Base-by-base conservation (phyloP, 2,329 filamentous ascomycete genomes). In the Gnomoniopsis smithogilvyi region DNA sequence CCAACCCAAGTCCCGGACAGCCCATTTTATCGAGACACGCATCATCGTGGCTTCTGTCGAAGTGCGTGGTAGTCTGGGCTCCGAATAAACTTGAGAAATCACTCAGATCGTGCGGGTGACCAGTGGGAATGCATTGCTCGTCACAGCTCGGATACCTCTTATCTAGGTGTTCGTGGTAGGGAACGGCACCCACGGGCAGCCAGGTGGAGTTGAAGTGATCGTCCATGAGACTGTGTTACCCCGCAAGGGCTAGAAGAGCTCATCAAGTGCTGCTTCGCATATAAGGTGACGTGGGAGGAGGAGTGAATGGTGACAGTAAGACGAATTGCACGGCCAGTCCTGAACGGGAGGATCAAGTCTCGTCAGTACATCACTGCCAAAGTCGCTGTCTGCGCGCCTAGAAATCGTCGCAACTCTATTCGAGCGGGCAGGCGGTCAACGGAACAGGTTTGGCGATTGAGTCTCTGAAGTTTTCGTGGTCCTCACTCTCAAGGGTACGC, bases 21-120 rank as follows among this genome's bases (percentile, higher is more conserved):
- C 61, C 60, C 30, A 22, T 56, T 14, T 58, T 51, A 17, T 59
- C 61, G 22, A 64, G 49, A 50, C 62, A 64, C 17, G 34, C 54
- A 55, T 62, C 60, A 24, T 64, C 62, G 43, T 64, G 62, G 26
- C 58, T 56, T 26, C 50, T 43, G 22, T 46, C 43, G 19, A 48
- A 30, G 30, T 54, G 41, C 12, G 12, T 41, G 36, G 12, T 41
- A 8, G 36, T 41, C 36, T 41, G 36, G 4, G 17, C 17, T 41
- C 36, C 36, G 36, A 15, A 41, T 14, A 41, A 41, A 4, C 15
- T 14, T 15, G 36, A 15, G 12, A 15, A 41, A 12, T 41, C 36
- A 14, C 36, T 41, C 7, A 41, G 36, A n/a, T 41, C 36, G 12
- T 41, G 36, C 7, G 36, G 4, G 17, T 41, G 36, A 14, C 17